Evolutionary conservation across 31 red algal species (phyloP), one percentile per base, ranked within the genome.

Genomic region (Porphyra umbilicalis): DNA sequence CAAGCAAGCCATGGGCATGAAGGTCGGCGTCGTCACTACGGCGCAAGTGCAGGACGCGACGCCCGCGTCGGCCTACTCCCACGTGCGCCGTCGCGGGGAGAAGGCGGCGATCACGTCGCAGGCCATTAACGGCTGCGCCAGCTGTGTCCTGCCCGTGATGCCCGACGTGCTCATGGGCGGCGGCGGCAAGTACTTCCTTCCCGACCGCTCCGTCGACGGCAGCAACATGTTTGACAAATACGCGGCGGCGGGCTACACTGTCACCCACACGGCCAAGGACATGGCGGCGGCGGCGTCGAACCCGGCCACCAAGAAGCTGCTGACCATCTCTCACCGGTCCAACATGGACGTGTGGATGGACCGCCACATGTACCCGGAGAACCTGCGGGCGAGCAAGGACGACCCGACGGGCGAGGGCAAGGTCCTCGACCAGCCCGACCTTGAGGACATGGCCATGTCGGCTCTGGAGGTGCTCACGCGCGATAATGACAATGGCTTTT

Each of bases 291-390:
- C 88, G 0, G 88, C 44, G 9, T 34, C 86, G 35, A 75, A 87
- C 79, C 46, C 40, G 32, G 77, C 30, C 0, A 91, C 88, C 34
- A 7, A 81, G 34, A 86, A 82, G 84, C 68, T 91, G 85, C 75
- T 91, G 25, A 91, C 79, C 32, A 80, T 91, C 20, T 79, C 88
- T 18, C 88, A 91, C 32, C 16, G 36, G 8, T 77, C 77, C 2
- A 87, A 91, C 78, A 91, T 87, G 88, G 80, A 91, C 36, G 88
- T 91, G 4, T 91, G 88, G 88, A 38, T 91, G 33, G 88, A 91
- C 78, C 75, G 88, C 35, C 80, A 91, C 42, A 82, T 85, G 13
- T 91, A 87, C 39, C 86, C 35, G n/a, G 84, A 91, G 10, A 91
- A 86, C 78, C 75, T 91, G 79, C 16, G 82, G 37, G 77, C 74